Percentiles rank a stretch among this genome's conserved stretches.
Evolutionary conservation across 148 eudicot species (phyloP).

Genomic region (Drosera capensis): DNA sequence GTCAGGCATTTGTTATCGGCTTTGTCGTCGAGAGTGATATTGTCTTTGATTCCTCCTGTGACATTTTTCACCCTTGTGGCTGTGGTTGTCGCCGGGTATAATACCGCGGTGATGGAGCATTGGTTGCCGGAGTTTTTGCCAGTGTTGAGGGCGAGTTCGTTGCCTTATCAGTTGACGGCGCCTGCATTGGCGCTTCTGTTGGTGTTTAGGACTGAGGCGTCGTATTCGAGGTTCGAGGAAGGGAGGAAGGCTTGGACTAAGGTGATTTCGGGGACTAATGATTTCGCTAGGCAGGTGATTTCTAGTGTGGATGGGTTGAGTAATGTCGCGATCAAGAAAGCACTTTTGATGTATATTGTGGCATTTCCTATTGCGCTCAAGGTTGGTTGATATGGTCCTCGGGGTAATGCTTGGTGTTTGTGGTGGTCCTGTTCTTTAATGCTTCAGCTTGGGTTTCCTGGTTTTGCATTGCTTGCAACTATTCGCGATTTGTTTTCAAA

Average conservation of each 20-base stretch:
- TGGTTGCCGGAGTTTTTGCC: slow-evolving; percentile 75
- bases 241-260: slow-evolving; percentile 93
- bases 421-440: no score
- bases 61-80: slow-evolving; percentile 70
- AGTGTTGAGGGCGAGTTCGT: slow-evolving; percentile 52
- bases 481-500: no score
- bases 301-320: slow-evolving; percentile 37
- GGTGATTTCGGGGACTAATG: slow-evolving; percentile 56
- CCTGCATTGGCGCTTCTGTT: slow-evolving; percentile 83
- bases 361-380: slow-evolving; percentile 92
- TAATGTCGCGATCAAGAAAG: slow-evolving; percentile 46
- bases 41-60: slow-evolving; percentile 86
- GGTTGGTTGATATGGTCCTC: slow-evolving; percentile 30
- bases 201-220: slow-evolving; percentile 94
- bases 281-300: slow-evolving; percentile 71
- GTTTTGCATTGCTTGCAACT: no score
- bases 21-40: slow-evolving; percentile 63
- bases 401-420: no score
- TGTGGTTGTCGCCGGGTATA: slow-evolving; percentile 47
- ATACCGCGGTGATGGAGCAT: slow-evolving; percentile 43
- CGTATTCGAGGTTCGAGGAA: slow-evolving; percentile 82
- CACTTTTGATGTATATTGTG: slow-evolving; percentile 75
- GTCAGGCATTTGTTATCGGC: slow-evolving; percentile 61
- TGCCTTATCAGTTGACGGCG: slow-evolving; percentile 95
- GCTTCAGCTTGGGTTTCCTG: no score